A percentile compares a stretch with the other conserved stretches of the same genome.
Evolutionary conservation across 2,329 filamentous ascomycete genomes (phyloP).

Genomic region (Hypoxylon sp.): DNA sequence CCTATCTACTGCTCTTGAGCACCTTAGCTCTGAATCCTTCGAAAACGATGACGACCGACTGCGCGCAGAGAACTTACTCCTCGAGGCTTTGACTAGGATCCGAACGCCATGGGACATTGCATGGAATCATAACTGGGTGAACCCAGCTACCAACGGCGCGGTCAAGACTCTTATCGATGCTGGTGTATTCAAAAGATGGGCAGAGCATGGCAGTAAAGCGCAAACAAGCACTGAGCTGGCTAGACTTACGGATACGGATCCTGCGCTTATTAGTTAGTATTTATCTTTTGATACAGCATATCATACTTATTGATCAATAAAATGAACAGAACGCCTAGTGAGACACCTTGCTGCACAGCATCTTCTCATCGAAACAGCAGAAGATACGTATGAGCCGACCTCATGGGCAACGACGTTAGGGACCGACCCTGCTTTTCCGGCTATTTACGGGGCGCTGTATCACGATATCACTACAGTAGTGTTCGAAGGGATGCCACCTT

Average conservation of each 20-base stretch:
- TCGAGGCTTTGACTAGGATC: conserved; percentile 52
- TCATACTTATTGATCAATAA: conserved; percentile 1
- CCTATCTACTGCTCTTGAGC: conserved; percentile 31
- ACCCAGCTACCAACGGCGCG: conserved; percentile 53
- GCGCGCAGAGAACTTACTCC: conserved; percentile 49
- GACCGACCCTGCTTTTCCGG: conserved; percentile 50
- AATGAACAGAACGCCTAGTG: conserved; percentile 53
- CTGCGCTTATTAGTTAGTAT: conserved; percentile 53
- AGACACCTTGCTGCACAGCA: conserved; percentile 56
- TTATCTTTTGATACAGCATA: background rate
- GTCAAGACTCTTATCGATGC: conserved; percentile 58
- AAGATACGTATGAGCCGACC: conserved; percentile 56
- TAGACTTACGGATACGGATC: conserved; percentile 54
- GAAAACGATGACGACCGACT: conserved; percentile 54
- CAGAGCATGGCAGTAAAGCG: conserved; percentile 50
- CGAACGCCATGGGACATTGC: conserved; percentile 58
- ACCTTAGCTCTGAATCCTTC: conserved; percentile 51
- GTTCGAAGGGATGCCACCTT: conserved; percentile 53
- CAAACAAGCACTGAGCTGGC: conserved; percentile 55
- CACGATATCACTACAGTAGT: conserved; percentile 54
- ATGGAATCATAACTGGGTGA: conserved; percentile 58
- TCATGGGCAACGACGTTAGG: conserved; percentile 53
- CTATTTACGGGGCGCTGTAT: conserved; percentile 55
- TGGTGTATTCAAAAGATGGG: conserved; percentile 57
- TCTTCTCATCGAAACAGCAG: conserved; percentile 54